Evolutionary conservation across 768 basidiomycete genomes (phyloP).

Genomic region (Cystobasidium onofrii): DNA sequence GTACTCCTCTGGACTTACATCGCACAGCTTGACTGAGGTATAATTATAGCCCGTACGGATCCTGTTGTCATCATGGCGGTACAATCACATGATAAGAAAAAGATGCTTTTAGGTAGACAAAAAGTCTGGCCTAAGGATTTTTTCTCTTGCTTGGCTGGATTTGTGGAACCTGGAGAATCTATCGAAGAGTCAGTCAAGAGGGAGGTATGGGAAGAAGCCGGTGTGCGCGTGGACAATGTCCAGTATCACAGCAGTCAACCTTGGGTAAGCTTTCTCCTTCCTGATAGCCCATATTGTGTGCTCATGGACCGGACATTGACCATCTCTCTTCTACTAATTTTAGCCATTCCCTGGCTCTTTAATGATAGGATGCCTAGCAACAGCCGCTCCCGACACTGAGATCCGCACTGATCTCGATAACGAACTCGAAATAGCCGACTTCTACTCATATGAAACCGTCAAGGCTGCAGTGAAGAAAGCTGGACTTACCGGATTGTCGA

Average conservation of each 20-base stretch:
- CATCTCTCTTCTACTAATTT: no score
- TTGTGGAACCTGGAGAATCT: conserved; percentile 86
- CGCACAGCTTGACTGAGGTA: no score
- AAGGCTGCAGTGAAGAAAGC: conserved; percentile 52
- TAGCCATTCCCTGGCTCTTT: conserved; percentile 25
- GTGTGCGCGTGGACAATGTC: conserved; percentile 73
- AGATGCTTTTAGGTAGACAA: conserved; percentile 76
- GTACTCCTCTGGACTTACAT: no score
- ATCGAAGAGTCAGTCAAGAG: conserved; percentile 87
- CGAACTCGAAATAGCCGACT: conserved; percentile 86
- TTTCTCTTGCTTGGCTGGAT: conserved; percentile 87
- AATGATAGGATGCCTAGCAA: conserved; percentile 83
- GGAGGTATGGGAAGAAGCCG: conserved; percentile 94
- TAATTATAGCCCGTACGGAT: conserved; percentile 56
- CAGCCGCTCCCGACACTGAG: conserved; percentile 62
- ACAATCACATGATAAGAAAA: conserved; percentile 68
- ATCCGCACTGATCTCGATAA: conserved; percentile 85
- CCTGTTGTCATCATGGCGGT: conserved; percentile 86
- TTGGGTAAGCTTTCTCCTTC: conserved; percentile 53
- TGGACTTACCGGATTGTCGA: conserved; percentile 31
- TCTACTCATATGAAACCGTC: conserved; percentile 73
- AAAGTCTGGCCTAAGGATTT: conserved; percentile 51
- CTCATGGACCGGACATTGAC: no score
- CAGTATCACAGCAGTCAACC: conserved; percentile 78
- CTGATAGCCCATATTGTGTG: no score